Conservation (phyloP, 805 yeast species). For the Saccharomycopsis javanensis region DNA sequence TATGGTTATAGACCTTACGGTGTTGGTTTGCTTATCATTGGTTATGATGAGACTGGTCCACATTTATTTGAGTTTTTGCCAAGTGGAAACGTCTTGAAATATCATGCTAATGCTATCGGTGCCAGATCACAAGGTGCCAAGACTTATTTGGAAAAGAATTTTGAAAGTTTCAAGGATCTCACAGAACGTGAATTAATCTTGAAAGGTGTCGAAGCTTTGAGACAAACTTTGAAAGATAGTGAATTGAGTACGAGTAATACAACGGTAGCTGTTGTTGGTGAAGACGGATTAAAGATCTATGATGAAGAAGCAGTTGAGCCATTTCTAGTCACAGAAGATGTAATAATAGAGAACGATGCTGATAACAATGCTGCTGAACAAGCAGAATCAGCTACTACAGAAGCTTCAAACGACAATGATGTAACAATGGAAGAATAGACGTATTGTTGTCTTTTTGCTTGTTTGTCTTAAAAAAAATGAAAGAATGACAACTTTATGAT, state of each 20-base stretch:
- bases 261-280: slow-evolving; percentile 87
- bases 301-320: slow-evolving; percentile 73
- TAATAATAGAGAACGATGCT: neutral
- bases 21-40: slow-evolving; percentile 84
- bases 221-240: slow-evolving; percentile 93
- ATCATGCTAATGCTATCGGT: slow-evolving; percentile 91
- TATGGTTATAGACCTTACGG: slow-evolving; percentile 98
- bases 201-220: slow-evolving; percentile 80
- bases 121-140: slow-evolving; percentile 98
- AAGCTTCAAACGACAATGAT: neutral
- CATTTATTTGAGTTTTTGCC: slow-evolving; percentile 95
- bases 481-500: too few species aligned
- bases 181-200: slow-evolving; percentile 66
- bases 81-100: slow-evolving; percentile 85
- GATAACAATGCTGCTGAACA: neutral
- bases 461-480: too few species aligned
- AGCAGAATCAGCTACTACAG: neutral
- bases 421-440: neutral
- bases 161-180: slow-evolving; percentile 53
- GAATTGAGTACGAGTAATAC: slow-evolving; percentile 79
- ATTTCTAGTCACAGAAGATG: slow-evolving; percentile 21
- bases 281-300: slow-evolving; percentile 63
- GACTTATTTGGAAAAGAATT: slow-evolving; percentile 84
- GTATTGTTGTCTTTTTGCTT: neutral
- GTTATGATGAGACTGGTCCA: slow-evolving; percentile 89